phyloP scores from a whole-genome alignment of 768 basidiomycete genomes.

The Amanita exitialis region DNA sequence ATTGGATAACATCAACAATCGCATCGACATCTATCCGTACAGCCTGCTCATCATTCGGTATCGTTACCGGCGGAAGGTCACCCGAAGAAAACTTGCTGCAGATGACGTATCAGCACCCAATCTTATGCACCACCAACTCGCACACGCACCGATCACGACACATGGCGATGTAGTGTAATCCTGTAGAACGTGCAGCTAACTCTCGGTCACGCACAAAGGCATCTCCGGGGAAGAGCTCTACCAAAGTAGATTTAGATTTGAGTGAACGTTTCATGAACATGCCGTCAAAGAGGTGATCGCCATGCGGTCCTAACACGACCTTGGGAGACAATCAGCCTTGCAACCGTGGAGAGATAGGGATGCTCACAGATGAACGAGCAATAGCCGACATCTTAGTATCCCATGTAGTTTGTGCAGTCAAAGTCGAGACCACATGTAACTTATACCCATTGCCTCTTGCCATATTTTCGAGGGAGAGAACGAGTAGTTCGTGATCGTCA shows the following conservation, averaged over 20 bases:
- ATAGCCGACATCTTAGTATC: constrained; percentile 54
- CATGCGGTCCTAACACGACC: constrained; percentile 54
- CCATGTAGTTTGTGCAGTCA: constrained; percentile 43
- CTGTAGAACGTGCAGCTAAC: constrained; percentile 40
- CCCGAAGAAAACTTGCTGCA: constrained; percentile 25
- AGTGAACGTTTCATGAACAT: constrained; percentile 58
- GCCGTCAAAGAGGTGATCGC: constrained; percentile 54
- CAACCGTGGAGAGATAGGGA: neutral
- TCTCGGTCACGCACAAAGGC: constrained; percentile 57
- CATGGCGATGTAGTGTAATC: constrained; percentile 54
- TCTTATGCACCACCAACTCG: neutral
- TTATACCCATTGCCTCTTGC: constrained; percentile 42
- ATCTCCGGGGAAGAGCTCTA: constrained; percentile 71
- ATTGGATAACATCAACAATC: constrained; percentile 26
- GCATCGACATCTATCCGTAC: constrained; percentile 30
- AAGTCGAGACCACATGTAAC: constrained; percentile 41
- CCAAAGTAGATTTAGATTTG: constrained; percentile 51
- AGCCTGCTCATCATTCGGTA: constrained; percentile 14
- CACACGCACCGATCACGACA: constrained; percentile 27
- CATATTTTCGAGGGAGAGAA: constrained; percentile 46
- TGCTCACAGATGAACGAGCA: constrained; percentile 55
- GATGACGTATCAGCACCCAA: neutral
- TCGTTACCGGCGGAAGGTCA: constrained; percentile 22
- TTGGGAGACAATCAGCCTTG: constrained; percentile 15
- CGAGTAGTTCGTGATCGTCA: constrained; percentile 50